Evolutionary conservation across 1,139 yeast genomes (phyloP).

Genomic region (Yueomyces sp.): DNA sequence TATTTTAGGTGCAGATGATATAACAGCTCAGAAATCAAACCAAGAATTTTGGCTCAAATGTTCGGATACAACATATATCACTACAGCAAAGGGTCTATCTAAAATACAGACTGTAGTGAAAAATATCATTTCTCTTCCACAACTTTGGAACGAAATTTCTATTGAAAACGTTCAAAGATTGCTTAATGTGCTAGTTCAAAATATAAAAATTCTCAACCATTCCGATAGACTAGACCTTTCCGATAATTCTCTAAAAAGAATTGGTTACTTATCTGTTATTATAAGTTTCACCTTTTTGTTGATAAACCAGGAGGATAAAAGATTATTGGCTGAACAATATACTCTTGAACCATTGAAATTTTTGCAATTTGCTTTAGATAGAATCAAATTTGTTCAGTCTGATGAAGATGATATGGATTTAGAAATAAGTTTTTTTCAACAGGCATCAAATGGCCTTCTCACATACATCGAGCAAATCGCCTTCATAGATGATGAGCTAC

Average conservation of each 20-base stretch:
- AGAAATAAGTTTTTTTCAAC: slow-evolving; percentile 6
- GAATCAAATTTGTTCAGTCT: slow-evolving; percentile 18
- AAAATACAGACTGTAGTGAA: slow-evolving; percentile 10
- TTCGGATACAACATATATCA: slow-evolving; percentile 4
- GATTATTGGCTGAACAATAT: slow-evolving; percentile 34
- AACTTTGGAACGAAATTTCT: slow-evolving; percentile 6
- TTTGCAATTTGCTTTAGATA: slow-evolving; percentile 28
- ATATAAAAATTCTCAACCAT: slow-evolving; percentile 5
- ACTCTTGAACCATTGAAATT: slow-evolving; percentile 31
- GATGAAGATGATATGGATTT: slow-evolving; percentile 1
- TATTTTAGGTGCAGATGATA: slow-evolving; percentile 5
- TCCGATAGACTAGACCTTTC: not conserved
- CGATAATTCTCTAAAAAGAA: slow-evolving; percentile 6
- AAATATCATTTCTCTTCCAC: slow-evolving; percentile 10
- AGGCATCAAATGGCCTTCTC: slow-evolving; percentile 13
- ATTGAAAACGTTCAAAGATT: slow-evolving; percentile 6
- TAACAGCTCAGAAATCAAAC: slow-evolving; percentile 3
- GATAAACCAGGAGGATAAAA: slow-evolving; percentile 30
- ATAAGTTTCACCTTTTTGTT: slow-evolving; percentile 32
- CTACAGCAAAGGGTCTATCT: slow-evolving; percentile 8
- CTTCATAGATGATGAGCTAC: slow-evolving; percentile 19
- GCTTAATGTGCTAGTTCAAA: slow-evolving; percentile 11
- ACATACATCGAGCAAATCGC: slow-evolving; percentile 13
- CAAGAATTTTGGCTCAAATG: slow-evolving; percentile 12
- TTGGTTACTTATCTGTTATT: slow-evolving; percentile 29